Percentiles rank a stretch among this genome's conserved stretches.
Conservation (phyloP, 345 rosid species). For the Eucalyptus dawsonii region DNA sequence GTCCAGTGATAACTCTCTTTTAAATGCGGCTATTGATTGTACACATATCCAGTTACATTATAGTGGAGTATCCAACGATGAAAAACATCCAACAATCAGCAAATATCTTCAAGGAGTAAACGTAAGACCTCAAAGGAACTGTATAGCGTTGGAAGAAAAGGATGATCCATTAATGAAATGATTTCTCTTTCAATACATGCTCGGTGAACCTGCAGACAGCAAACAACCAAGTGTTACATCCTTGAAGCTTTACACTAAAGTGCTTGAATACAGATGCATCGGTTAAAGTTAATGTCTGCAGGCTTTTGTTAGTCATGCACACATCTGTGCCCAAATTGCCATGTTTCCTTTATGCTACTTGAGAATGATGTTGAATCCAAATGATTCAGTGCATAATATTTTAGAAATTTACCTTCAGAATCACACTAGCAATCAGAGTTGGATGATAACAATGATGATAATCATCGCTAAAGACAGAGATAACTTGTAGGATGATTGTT, state of each 20-base stretch:
- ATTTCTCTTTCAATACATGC: slow-evolving; percentile 94
- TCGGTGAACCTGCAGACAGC: slow-evolving; percentile 54
- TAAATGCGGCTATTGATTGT: not conserved
- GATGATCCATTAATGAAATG: slow-evolving; percentile 81
- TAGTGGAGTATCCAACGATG: not conserved
- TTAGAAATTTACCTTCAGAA: not conserved
- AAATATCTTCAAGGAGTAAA: not conserved
- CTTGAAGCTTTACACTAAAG: not conserved
- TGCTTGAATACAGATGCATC: not conserved
- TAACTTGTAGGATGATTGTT: not conserved
- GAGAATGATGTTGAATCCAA: not conserved
- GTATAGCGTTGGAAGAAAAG: slow-evolving; percentile 87
- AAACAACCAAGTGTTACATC: not conserved
- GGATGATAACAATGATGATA: not conserved
- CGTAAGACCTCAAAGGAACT: slow-evolving; percentile 76
- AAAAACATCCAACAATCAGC: not conserved
- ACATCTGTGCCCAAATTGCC: not conserved
- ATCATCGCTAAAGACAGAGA: not conserved
- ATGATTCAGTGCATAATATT: not conserved
- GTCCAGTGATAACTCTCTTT: not conserved
- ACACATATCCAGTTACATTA: not conserved
- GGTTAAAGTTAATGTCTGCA: not conserved
- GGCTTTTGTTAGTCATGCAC: not conserved
- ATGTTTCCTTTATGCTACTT: not conserved
- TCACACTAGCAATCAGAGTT: not conserved